phyloP scores from a whole-genome alignment of 306 rosid genomes.

The Parietaria judaica region DNA sequence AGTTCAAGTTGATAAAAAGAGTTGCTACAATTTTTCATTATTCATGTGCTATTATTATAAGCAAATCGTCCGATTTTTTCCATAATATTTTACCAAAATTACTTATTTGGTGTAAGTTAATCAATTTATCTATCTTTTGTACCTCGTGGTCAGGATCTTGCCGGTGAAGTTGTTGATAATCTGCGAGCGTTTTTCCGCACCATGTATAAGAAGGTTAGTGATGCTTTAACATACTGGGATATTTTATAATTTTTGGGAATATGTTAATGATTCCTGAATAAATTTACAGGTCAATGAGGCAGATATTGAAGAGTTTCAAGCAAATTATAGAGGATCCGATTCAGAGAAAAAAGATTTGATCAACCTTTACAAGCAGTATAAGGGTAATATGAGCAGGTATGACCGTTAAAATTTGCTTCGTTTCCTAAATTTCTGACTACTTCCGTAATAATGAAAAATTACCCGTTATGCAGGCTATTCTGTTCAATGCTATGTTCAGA shows the following conservation, averaged over 20 bases:
- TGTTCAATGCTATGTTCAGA: conserved; percentile 98
- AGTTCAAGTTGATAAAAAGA: conserved; percentile 18
- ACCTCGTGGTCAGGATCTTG: conserved; percentile 58
- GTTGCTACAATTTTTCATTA: background rate
- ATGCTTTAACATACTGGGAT: background rate
- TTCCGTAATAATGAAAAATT: background rate
- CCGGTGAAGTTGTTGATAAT: conserved; percentile 60
- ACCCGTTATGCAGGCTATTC: conserved; percentile 51
- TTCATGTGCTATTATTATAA: background rate
- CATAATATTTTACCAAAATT: background rate
- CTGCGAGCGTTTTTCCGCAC: conserved; percentile 51
- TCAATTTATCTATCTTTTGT: background rate
- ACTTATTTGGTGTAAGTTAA: background rate
- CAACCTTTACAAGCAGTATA: conserved; percentile 48
- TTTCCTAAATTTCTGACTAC: conserved; percentile 10
- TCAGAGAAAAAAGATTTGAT: conserved; percentile 13
- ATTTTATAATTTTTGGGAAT: background rate
- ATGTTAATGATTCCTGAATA: background rate
- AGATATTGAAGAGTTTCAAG: conserved; percentile 13
- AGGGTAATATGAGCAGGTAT: conserved; percentile 85
- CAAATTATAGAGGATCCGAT: conserved; percentile 14
- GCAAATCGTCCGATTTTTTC: background rate
- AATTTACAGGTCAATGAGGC: conserved; percentile 53
- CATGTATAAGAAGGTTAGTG: conserved; percentile 9
- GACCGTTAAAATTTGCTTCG: background rate